These are phyloP conservation scores for Acacia pycnantha DNA, from an alignment of 331 rosid species.

Conservation along the genomic window DNA sequence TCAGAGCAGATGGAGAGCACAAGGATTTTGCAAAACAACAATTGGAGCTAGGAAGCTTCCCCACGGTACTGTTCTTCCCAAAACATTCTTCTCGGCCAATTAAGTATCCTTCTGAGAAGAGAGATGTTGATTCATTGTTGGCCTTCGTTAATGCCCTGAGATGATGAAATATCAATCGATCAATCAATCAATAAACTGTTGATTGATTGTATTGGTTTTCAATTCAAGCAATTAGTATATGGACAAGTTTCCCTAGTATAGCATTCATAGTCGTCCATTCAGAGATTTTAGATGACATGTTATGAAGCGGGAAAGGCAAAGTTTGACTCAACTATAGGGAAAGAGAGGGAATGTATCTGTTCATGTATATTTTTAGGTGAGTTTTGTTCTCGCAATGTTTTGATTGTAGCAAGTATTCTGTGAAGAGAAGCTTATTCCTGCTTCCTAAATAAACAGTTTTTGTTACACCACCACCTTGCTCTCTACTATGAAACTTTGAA, in stretches of 20 bases:
- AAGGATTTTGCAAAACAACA: constrained; percentile 80
- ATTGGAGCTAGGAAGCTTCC: constrained; percentile 79
- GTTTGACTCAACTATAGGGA: constrained; percentile 28
- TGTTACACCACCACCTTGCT: not conserved
- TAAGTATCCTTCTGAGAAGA: constrained; percentile 86
- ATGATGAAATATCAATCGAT: constrained; percentile 33
- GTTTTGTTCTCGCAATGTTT: not conserved
- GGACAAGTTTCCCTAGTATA: constrained; percentile 6
- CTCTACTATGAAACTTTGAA: not conserved
- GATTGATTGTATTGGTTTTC: constrained; percentile 2
- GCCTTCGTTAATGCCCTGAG: constrained; percentile 79
- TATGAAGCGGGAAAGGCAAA: constrained; percentile 33
- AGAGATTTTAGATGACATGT: constrained; percentile 28
- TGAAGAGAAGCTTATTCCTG: constrained; percentile 18
- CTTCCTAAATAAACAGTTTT: constrained; percentile 7
- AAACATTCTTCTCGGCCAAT: constrained; percentile 74
- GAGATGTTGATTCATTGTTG: constrained; percentile 87
- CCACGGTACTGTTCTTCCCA: constrained; percentile 89
- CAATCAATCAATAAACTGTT: not conserved
- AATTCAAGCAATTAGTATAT: constrained; percentile 1
- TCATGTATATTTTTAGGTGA: constrained; percentile 25
- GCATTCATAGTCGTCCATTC: constrained; percentile 15
- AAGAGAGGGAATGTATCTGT: constrained; percentile 15
- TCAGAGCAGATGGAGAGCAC: constrained; percentile 91
- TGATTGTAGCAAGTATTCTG: not conserved